Evolutionary conservation across 768 basidiomycete species (phyloP).

Genomic region (Brasilioporus rufonigricans): DNA sequence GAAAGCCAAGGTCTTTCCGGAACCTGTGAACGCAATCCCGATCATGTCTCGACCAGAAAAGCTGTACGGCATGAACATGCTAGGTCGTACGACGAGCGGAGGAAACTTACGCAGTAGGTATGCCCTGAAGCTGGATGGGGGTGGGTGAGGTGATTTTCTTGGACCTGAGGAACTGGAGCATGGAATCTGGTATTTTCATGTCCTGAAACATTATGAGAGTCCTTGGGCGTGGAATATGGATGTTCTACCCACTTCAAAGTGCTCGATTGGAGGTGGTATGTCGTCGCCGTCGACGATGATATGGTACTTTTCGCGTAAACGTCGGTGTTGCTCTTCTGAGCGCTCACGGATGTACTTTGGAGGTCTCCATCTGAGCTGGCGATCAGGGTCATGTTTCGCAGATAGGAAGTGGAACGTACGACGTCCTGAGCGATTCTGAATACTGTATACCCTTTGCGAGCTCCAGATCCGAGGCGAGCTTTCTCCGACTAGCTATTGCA

Average conservation of each 20-base stretch:
- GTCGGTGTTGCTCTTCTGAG: slow-evolving; percentile 64
- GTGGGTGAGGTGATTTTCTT: slow-evolving; percentile 87
- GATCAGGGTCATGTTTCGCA: background rate
- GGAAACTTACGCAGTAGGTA: slow-evolving; percentile 82
- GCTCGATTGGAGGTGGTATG: slow-evolving; percentile 89
- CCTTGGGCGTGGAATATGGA: background rate
- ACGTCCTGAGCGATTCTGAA: slow-evolving; percentile 78
- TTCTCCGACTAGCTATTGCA: slow-evolving; percentile 87
- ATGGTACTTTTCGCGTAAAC: slow-evolving; percentile 85
- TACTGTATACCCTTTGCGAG: slow-evolving; percentile 92
- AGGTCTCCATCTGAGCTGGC: slow-evolving; percentile 72
- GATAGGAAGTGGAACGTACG: slow-evolving; percentile 45
- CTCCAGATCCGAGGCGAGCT: slow-evolving; percentile 90
- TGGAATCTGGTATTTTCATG: slow-evolving; percentile 94
- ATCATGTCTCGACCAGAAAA: slow-evolving; percentile 97
- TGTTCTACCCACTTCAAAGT: slow-evolving; percentile 60
- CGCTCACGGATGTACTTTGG: slow-evolving; percentile 79
- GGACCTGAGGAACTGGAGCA: slow-evolving; percentile 78
- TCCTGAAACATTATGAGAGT: slow-evolving; percentile 51
- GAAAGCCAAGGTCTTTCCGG: slow-evolving; percentile 98
- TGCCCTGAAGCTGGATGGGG: slow-evolving; percentile 96
- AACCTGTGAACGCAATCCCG: slow-evolving; percentile 98
- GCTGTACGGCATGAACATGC: slow-evolving; percentile 38
- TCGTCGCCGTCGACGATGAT: slow-evolving; percentile 94
- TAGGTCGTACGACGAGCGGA: background rate